phyloP scores from a whole-genome alignment of 2,329 filamentous ascomycete genomes.

The Sodiomyces alkalinus region DNA sequence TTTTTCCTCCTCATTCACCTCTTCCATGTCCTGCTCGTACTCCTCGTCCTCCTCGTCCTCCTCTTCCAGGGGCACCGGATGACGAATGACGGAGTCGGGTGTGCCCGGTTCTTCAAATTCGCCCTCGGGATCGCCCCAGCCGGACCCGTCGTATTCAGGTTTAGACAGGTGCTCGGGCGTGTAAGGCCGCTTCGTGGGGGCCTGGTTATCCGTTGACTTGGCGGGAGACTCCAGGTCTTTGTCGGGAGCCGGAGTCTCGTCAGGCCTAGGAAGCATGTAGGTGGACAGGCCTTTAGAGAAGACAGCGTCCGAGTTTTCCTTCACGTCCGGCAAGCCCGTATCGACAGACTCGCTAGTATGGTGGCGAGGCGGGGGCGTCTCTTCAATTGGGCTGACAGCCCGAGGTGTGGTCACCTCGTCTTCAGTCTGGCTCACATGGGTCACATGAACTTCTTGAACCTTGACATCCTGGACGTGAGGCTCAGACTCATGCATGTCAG shows the following conservation, averaged over 20 bases:
- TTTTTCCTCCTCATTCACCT: slow-evolving; percentile 15
- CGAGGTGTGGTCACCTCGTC: slow-evolving; percentile 39
- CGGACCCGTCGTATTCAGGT: slow-evolving; percentile 48
- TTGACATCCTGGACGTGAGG: slow-evolving; percentile 2
- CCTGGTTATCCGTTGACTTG: slow-evolving; percentile 21
- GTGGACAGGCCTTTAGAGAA: slow-evolving; percentile 29
- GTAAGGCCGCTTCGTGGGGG: slow-evolving; percentile 23
- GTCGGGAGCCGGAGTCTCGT: slow-evolving; percentile 17
- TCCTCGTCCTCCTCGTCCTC: slow-evolving; percentile 17
- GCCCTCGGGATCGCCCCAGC: slow-evolving; percentile 41
- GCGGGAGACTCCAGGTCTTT: slow-evolving; percentile 11
- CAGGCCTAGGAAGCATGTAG: slow-evolving; percentile 28
- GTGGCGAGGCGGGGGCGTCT: background rate
- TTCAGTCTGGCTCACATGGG: slow-evolving; percentile 9
- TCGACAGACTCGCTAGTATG: slow-evolving; percentile 1
- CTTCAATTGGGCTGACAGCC: slow-evolving; percentile 22
- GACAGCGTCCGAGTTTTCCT: slow-evolving; percentile 18
- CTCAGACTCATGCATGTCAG: no score
- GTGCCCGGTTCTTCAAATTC: slow-evolving; percentile 52
- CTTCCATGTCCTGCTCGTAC: slow-evolving; percentile 19
- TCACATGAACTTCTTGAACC: slow-evolving; percentile 4
- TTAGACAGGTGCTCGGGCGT: slow-evolving; percentile 40
- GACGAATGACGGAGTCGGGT: slow-evolving; percentile 81
- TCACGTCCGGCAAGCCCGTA: slow-evolving; percentile 20
- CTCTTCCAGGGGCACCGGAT: slow-evolving; percentile 38